Conservation (phyloP, 148 eudicot genomes). For the Nepenthes gracilis region DNA sequence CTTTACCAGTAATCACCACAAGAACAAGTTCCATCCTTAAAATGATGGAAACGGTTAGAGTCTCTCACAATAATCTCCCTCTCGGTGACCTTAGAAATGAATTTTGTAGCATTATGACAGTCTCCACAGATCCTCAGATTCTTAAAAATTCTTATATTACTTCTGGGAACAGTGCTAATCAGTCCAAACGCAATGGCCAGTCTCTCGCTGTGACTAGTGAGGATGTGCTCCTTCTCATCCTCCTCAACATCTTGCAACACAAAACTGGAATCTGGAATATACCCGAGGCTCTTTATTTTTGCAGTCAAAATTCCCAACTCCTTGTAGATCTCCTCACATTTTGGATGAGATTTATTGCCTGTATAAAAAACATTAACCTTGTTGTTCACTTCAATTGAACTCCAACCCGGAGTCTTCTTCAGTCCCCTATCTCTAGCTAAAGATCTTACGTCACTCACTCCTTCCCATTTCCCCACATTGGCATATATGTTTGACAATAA, state of each 20-base stretch:
- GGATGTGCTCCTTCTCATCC: conserved; percentile 67
- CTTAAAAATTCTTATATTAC: conserved; percentile 42
- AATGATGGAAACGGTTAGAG: conserved; percentile 75
- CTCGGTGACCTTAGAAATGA: conserved; percentile 43
- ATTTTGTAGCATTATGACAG: conserved; percentile 58
- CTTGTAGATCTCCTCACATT: conserved; percentile 29
- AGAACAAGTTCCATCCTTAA: conserved; percentile 63
- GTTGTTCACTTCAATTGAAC: conserved; percentile 47
- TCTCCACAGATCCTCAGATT: conserved; percentile 75
- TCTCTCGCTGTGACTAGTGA: conserved; percentile 58
- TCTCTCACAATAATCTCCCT: conserved; percentile 73
- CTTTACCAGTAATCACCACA: conserved; percentile 63
- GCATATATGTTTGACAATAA: conserved; percentile 64
- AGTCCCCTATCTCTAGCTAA: conserved; percentile 51
- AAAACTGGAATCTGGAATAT: conserved; percentile 48
- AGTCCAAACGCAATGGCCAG: conserved; percentile 63
- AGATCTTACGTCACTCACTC: conserved; percentile 52
- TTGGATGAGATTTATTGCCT: conserved; percentile 54
- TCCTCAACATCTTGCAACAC: conserved; percentile 79
- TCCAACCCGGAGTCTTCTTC: conserved; percentile 80
- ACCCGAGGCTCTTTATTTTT: conserved; percentile 48
- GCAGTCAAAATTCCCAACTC: conserved; percentile 35
- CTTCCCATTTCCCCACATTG: conserved; percentile 64
- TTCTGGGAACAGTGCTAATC: conserved; percentile 49
- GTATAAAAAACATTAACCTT: conserved; percentile 53